Base-by-base conservation (phyloP, 495 filamentous ascomycete genomes). In the Mytilinidion resinicola region DNA sequence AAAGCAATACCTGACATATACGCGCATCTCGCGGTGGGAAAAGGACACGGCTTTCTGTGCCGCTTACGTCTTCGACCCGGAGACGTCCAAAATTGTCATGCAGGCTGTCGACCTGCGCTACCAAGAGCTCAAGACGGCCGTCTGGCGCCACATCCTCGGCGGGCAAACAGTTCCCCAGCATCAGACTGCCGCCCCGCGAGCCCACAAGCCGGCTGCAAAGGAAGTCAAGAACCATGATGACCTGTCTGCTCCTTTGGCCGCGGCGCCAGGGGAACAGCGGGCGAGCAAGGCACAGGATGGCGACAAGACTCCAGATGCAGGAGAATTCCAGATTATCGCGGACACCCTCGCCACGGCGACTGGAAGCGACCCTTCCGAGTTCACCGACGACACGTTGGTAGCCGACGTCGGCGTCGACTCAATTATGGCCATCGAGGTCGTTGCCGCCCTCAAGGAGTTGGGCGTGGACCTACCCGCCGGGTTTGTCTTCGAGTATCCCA, bases 61-160 rank as follows among this genome's bases (percentile, higher is more conserved):
- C 53, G 62, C 35, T 7, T 65, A 35, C 39, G 46, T 65, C 48
- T 62, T 63, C 53, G 60, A 65, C 38, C 5, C 34, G 4, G 36
- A n/a, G n/a, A n/a, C 53, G 20, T 21, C 11, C 15, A 59, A 56
- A 39, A 12, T 65, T 8, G 60, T 63, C 47, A 52, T 57, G 43
- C 62, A 57, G 38, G 30, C 17, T 41, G 15, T 48, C 25, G 50
- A 51, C 39, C 59, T 65, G 25, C 48, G 55, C 6, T 65, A 42
- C 50, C 53, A 59, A 25, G 33, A 65, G 43, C 14, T 65, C 39
- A 34, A 20, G 3, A 60, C 14, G 15, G 51, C 61, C 30, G 60
- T 43, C 38, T 53, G 44, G 46, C 56, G 48, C 15, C 48, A 59
- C 11, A 59, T 62, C 25, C 60, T 62, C 25, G 60, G 19, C 14